These are phyloP conservation scores for Geotrichum phurueaensis DNA, from an alignment of 1,139 yeast genomes.

Conservation along the genomic window DNA sequence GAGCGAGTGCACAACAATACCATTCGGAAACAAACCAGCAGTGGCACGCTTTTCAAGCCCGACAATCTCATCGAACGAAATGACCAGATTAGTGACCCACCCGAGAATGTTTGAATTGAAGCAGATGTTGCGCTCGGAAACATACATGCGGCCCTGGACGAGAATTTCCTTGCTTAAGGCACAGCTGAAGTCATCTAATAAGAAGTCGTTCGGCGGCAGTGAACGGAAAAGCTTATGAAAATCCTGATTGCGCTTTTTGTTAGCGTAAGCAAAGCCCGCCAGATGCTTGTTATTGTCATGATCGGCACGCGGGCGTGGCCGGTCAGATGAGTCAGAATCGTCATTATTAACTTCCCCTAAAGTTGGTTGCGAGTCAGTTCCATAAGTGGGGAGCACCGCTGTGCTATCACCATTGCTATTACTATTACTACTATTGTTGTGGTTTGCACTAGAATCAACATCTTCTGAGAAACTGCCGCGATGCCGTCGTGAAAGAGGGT, in stretches of 20 bases:
- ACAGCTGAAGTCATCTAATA: slow-evolving; percentile 82
- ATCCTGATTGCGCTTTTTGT: slow-evolving; percentile 64
- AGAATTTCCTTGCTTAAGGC: slow-evolving; percentile 83
- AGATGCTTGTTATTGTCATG: slow-evolving; percentile 38
- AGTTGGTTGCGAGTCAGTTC: not conserved
- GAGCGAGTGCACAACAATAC: slow-evolving; percentile 65
- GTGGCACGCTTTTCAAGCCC: slow-evolving; percentile 74
- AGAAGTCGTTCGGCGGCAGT: slow-evolving; percentile 61
- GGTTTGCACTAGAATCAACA: not conserved
- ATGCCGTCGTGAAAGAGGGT: not conserved
- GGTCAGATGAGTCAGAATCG: slow-evolving; percentile 1
- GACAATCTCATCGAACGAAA: slow-evolving; percentile 66
- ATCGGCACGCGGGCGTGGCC: slow-evolving; percentile 24
- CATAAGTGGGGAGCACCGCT: not conserved
- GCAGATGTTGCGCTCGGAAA: slow-evolving; percentile 74
- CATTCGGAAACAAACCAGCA: slow-evolving; percentile 89
- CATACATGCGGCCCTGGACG: slow-evolving; percentile 83
- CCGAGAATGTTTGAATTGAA: slow-evolving; percentile 90
- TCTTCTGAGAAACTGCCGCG: slow-evolving; percentile 6
- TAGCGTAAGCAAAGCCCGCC: slow-evolving; percentile 48
- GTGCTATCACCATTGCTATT: not conserved
- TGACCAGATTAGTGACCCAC: slow-evolving; percentile 78
- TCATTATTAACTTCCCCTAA: not conserved
- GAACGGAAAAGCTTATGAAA: slow-evolving; percentile 72
- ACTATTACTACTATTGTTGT: not conserved